Percentiles rank a stretch among this genome's conserved stretches.
These are phyloP conservation scores for Populus trichocarpa DNA, from an alignment of 441 rosid species.

Conservation along the genomic window DNA sequence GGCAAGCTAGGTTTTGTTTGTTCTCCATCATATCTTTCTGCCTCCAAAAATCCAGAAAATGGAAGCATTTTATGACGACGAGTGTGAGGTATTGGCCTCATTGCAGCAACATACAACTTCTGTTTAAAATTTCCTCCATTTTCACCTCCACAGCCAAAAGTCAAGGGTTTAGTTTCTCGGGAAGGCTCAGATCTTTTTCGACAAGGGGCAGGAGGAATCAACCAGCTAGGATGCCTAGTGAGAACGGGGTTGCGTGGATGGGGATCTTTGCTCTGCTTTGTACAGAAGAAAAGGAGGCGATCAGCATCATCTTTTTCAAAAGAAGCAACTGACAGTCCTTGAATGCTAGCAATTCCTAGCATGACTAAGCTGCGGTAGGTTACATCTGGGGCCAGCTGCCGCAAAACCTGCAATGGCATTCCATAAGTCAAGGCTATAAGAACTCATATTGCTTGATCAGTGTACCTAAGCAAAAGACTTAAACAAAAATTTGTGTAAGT, in stretches of 20 bases:
- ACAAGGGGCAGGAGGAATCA: slow-evolving; percentile 74
- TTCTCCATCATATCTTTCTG: slow-evolving; percentile 71
- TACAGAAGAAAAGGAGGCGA: slow-evolving; percentile 81
- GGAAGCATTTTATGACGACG: slow-evolving; percentile 75
- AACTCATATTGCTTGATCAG: background rate
- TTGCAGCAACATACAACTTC: slow-evolving; percentile 57
- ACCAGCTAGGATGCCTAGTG: slow-evolving; percentile 62
- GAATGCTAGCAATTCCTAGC: slow-evolving; percentile 93
- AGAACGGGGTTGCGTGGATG: slow-evolving; percentile 28
- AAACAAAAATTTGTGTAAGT: no score
- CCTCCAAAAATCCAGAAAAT: slow-evolving; percentile 70
- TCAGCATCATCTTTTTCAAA: slow-evolving; percentile 93
- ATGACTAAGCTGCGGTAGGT: slow-evolving; percentile 84
- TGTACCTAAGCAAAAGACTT: no score
- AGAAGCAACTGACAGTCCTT: slow-evolving; percentile 92
- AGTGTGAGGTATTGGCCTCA: slow-evolving; percentile 90
- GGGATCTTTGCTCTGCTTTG: slow-evolving; percentile 39
- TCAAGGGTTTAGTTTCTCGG: slow-evolving; percentile 45
- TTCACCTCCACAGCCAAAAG: slow-evolving; percentile 33
- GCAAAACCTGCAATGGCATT: slow-evolving; percentile 59
- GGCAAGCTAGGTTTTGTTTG: slow-evolving; percentile 63
- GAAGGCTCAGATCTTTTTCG: slow-evolving; percentile 59
- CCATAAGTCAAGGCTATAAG: slow-evolving; percentile 9
- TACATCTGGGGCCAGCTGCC: slow-evolving; percentile 88
- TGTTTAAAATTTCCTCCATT: slow-evolving; percentile 45